Conservation (phyloP, 2,329 filamentous ascomycete genomes). For the Exophiala viscosa region DNA sequence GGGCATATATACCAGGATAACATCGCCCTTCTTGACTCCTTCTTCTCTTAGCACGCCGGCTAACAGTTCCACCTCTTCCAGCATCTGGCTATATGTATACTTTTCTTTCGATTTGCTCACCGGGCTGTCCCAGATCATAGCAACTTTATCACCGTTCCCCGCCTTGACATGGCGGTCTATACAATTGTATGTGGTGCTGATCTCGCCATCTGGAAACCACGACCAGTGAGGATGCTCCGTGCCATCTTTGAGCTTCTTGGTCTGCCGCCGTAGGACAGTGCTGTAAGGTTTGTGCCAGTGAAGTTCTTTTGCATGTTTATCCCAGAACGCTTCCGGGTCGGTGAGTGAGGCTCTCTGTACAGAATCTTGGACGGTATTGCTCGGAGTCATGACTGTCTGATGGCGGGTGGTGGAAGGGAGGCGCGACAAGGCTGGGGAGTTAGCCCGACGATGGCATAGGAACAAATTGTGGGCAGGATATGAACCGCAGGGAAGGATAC, state of each 20-base stretch:
- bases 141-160: conserved; percentile 68
- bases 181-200: conserved; percentile 90
- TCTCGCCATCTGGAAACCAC: conserved; percentile 86
- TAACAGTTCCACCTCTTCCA: conserved; percentile 74
- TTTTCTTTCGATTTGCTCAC: conserved; percentile 70
- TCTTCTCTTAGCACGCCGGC: conserved; percentile 79
- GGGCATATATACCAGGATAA: conserved; percentile 92
- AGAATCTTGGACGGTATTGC: conserved; percentile 44
- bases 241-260: conserved; percentile 61
- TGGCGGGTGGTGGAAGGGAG: neutral
- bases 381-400: conserved; percentile 12
- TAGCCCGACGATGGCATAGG: neutral
- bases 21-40: conserved; percentile 77
- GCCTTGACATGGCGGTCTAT: conserved; percentile 81
- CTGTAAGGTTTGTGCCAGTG: conserved; percentile 76
- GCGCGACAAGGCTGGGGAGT: neutral
- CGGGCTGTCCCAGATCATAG: conserved; percentile 84
- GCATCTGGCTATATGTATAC: conserved; percentile 70
- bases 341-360: conserved; percentile 57
- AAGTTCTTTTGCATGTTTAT: conserved; percentile 67
- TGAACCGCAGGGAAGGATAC: neutral
- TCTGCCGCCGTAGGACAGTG: conserved; percentile 56
- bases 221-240: conserved; percentile 72
- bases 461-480: neutral
- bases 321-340: conserved; percentile 73